Evolutionary conservation across 257 asterid species (phyloP).

Genomic region (Solanum appendiculatum): DNA sequence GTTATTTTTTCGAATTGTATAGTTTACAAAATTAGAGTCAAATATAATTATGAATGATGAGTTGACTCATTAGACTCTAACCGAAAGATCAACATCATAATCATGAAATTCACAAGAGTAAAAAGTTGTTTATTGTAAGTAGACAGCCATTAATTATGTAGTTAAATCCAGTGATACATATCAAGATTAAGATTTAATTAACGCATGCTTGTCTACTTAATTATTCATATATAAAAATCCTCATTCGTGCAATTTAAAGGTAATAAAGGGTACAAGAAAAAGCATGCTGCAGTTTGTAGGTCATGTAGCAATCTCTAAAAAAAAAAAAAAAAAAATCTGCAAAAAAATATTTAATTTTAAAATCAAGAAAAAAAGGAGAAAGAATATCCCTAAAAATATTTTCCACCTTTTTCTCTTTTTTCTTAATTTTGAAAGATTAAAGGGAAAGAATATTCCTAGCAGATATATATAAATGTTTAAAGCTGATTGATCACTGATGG

Average conservation of each 20-base stretch:
- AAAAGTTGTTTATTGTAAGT: background rate
- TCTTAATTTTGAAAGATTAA: background rate
- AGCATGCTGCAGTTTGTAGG: background rate
- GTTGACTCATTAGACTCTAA: background rate
- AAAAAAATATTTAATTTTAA: background rate
- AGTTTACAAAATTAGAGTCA: background rate
- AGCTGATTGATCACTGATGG: background rate
- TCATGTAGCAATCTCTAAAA: background rate
- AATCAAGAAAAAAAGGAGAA: background rate
- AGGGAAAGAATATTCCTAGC: background rate
- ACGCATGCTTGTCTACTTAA: background rate
- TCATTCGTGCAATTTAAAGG: background rate
- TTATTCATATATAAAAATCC: background rate
- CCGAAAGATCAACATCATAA: background rate
- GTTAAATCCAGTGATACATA: background rate
- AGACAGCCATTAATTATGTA: background rate
- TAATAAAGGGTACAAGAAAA: background rate
- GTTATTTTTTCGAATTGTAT: background rate
- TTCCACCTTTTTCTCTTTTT: background rate
- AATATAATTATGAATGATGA: background rate
- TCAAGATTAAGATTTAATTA: background rate
- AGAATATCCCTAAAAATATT: background rate
- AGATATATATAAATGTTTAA: background rate
- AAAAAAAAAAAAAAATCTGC: background rate
- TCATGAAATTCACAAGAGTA: background rate